Evolutionary conservation across 306 rosid genomes (phyloP).

Genomic region (Datisca glomerata): DNA sequence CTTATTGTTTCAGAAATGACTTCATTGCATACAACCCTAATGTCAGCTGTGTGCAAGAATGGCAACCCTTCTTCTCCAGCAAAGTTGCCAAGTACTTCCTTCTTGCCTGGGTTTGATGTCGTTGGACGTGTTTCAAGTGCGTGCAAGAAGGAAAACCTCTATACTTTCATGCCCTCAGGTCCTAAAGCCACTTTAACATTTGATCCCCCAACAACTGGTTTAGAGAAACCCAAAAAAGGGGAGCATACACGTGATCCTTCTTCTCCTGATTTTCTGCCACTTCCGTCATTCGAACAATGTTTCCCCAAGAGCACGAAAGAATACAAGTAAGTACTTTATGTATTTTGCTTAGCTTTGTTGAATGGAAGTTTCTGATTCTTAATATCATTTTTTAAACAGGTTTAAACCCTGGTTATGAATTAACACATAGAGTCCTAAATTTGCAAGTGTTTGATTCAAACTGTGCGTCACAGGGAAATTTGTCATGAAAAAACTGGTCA

Average conservation of each 20-base stretch:
- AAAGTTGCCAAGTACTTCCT: conserved; percentile 40
- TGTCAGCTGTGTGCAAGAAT: conserved; percentile 65
- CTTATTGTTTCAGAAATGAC: no score
- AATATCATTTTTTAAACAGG: no score
- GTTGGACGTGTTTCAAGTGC: conserved; percentile 46
- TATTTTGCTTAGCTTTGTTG: no score
- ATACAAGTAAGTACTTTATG: conserved; percentile 21
- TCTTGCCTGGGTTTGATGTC: conserved; percentile 68
- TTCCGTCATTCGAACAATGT: conserved; percentile 88
- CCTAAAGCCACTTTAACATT: conserved; percentile 74
- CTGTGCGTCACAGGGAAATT: conserved; percentile 53
- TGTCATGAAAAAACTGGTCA: conserved; percentile 74
- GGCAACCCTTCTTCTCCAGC: conserved; percentile 44
- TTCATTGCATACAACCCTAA: conserved; percentile 50
- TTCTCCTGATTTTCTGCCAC: conserved; percentile 85
- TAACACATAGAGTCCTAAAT: no score
- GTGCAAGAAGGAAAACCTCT: conserved; percentile 43
- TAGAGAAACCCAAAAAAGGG: conserved; percentile 45
- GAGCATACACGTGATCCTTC: conserved; percentile 78
- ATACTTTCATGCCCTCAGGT: conserved; percentile 33
- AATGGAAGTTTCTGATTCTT: no score
- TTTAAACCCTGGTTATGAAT: no score
- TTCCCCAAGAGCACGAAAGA: conserved; percentile 96
- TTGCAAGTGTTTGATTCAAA: no score
- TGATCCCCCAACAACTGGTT: conserved; percentile 48